These are phyloP conservation scores for Avena sativa DNA, from an alignment of 176 grass and related monocot species.

Conservation along the genomic window DNA sequence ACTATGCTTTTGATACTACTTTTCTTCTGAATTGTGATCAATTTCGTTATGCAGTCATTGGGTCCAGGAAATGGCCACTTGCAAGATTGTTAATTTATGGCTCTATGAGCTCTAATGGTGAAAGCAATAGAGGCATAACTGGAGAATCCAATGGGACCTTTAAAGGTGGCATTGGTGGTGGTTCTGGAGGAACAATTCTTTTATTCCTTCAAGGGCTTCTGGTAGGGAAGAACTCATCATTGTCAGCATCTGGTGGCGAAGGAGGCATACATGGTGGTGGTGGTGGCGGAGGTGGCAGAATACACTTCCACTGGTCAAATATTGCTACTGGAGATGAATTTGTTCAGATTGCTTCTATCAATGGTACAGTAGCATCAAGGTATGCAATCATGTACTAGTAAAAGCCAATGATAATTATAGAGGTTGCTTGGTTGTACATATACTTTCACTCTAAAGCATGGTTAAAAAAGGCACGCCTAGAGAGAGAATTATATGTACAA, in stretches of 20 bases:
- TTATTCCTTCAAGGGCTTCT: conserved; percentile 83
- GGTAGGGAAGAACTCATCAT: conserved; percentile 76
- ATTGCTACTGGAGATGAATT: conserved; percentile 96
- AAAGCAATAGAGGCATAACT: conserved; percentile 54
- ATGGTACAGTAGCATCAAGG: conserved; percentile 84
- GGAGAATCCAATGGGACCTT: conserved; percentile 60
- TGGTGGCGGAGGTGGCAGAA: conserved; percentile 85
- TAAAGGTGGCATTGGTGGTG: conserved; percentile 88
- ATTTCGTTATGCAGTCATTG: conserved; percentile 70
- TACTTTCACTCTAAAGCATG: conserved; percentile 19
- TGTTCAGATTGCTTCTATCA: conserved; percentile 90
- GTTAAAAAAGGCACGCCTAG: not conserved
- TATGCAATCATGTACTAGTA: conserved; percentile 40
- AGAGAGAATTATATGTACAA: not conserved
- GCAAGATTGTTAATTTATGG: conserved; percentile 74
- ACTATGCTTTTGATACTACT: conserved; percentile 17
- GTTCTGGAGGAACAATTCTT: conserved; percentile 92
- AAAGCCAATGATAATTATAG: conserved; percentile 23
- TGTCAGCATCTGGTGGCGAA: conserved; percentile 81
- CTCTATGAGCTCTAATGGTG: conserved; percentile 71
- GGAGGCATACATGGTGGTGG: conserved; percentile 85
- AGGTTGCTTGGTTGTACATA: conserved; percentile 39
- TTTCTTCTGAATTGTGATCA: conserved; percentile 20
- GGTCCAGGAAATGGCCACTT: conserved; percentile 98
- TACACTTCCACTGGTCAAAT: conserved; percentile 96